A percentile compares a stretch with the other conserved stretches of the same genome.
Conservation (phyloP, 2,329 filamentous ascomycete species). For the Epichloe elymi region DNA sequence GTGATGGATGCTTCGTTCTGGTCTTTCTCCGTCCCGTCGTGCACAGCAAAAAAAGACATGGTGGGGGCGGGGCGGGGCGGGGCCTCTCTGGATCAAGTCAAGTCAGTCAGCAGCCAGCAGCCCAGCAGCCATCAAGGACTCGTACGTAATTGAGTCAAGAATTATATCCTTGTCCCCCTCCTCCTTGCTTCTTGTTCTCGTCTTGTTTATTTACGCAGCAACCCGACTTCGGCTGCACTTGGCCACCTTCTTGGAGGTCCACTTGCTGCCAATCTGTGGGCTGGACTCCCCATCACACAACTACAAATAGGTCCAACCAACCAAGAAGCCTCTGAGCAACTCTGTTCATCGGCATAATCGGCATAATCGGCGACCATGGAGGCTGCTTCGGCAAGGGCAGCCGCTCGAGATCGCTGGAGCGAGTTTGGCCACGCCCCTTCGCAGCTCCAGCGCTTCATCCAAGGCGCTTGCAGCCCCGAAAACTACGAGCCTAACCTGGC, state of each 20-base stretch:
- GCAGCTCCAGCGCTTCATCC: constrained; percentile 87
- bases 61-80: not conserved
- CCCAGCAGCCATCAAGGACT: constrained; percentile 4
- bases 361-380: constrained; percentile 48
- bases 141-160: not conserved
- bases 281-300: not conserved
- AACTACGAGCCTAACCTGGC: constrained; percentile 98
- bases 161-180: not conserved
- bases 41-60: not conserved
- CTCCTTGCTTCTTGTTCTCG: too few relatives aligned
- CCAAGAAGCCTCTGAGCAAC: not conserved
- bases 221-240: not conserved
- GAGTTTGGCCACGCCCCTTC: constrained; percentile 65
- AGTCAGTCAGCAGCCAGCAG: too few relatives aligned
- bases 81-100: too few relatives aligned
- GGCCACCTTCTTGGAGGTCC: not conserved
- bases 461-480: constrained; percentile 89
- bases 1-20: too few relatives aligned
- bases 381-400: constrained; percentile 89
- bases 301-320: not conserved
- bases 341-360: not conserved
- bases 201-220: too few relatives aligned
- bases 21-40: too few relatives aligned
- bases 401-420: constrained; percentile 85
- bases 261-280: not conserved